These are phyloP conservation scores for Verticillium isaacii DNA, from an alignment of 2,329 filamentous ascomycete genomes.

Conservation along the genomic window DNA sequence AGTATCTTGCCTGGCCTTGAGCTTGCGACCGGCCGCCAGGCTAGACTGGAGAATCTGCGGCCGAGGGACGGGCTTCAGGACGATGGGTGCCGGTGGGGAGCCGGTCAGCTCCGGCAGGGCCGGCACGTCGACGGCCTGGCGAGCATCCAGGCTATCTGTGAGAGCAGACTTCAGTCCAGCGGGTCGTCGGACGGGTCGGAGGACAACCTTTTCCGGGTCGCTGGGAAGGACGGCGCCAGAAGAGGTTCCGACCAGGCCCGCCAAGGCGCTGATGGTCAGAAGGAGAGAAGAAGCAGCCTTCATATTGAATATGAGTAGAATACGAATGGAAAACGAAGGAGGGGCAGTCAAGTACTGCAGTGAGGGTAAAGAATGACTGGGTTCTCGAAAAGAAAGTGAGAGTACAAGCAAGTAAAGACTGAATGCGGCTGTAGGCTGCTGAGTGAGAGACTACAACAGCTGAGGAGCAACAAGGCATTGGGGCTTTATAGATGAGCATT, in stretches of 20 bases:
- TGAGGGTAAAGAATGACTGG: not conserved
- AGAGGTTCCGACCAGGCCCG: not conserved
- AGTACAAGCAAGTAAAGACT: not conserved
- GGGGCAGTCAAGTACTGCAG: not conserved
- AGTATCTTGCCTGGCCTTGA: not conserved
- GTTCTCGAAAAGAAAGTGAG: not conserved
- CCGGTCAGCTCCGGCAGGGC: not conserved
- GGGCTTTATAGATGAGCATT: not conserved
- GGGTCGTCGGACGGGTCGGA: conserved; percentile 5
- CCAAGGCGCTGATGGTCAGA: conserved; percentile 5
- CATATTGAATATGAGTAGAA: conserved; percentile 1
- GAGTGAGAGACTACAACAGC: not conserved
- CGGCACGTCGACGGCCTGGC: not conserved
- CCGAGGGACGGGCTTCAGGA: not conserved
- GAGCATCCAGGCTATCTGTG: not conserved
- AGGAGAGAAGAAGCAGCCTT: conserved; percentile 3
- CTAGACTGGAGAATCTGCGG: not conserved
- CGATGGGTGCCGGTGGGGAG: not conserved
- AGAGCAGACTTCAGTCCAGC: not conserved
- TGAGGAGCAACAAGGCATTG: not conserved
- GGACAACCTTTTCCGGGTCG: conserved; percentile 2
- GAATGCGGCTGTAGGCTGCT: not conserved
- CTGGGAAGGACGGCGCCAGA: conserved; percentile 4
- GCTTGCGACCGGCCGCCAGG: not conserved
- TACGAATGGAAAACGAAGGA: not conserved